These are phyloP conservation scores for Talaromyces verruculosus DNA, from an alignment of 2,329 filamentous ascomycete species.

Conservation along the genomic window DNA sequence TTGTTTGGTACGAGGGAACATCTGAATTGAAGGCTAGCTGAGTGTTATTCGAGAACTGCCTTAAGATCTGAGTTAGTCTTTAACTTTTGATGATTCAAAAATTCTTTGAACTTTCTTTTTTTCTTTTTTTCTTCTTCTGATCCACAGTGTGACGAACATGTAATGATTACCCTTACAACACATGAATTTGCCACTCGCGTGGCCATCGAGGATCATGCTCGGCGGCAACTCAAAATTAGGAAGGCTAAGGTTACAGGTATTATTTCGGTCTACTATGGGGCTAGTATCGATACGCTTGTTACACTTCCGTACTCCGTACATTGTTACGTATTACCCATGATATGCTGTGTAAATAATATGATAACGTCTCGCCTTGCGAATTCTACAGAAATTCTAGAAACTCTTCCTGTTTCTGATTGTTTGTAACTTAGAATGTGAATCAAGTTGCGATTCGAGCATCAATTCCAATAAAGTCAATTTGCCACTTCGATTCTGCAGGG, in stretches of 20 bases:
- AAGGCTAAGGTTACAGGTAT: neutral
- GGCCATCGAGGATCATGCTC: constrained; percentile 14
- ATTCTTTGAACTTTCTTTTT: neutral
- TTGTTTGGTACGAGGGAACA: neutral
- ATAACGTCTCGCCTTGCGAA: neutral
- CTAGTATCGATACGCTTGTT: neutral
- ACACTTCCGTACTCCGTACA: neutral
- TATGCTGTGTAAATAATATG: neutral
- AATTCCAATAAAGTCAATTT: neutral
- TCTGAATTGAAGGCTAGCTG: neutral
- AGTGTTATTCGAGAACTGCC: neutral
- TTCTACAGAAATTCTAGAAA: neutral
- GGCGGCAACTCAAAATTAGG: constrained; percentile 15
- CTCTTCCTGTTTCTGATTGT: neutral
- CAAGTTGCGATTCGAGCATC: neutral
- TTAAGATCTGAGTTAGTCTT: neutral
- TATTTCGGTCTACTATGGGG: neutral
- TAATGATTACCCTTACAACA: constrained; percentile 3
- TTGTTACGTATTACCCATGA: neutral
- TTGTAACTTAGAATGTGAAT: neutral
- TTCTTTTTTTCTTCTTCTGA: neutral
- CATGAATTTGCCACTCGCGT: constrained; percentile 9
- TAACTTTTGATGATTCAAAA: neutral
- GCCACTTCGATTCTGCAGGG: neutral
- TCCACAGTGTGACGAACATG: neutral